Conservation (phyloP, 176 grass and related monocot species). For the Lolium rigidum region DNA sequence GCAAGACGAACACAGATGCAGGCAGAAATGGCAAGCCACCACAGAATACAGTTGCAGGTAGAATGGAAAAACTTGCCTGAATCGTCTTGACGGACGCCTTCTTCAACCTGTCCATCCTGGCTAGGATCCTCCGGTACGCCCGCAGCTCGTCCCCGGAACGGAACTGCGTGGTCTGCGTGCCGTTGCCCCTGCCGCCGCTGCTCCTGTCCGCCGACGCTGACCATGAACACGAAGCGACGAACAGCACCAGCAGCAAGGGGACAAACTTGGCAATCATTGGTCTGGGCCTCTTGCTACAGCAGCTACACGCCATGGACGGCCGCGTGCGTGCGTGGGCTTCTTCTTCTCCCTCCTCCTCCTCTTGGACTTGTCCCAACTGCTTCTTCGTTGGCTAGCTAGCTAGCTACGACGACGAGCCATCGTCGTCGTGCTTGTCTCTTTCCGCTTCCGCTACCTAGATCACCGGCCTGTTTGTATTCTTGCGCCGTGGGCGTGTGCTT, state of each 20-base stretch:
- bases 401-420: background rate
- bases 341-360: background rate
- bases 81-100: slow-evolving; percentile 65
- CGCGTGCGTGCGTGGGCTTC: background rate
- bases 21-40: background rate
- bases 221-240: slow-evolving; percentile 6
- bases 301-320: slow-evolving; percentile 28
- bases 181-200: background rate
- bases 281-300: slow-evolving; percentile 2
- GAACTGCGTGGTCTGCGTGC: slow-evolving; percentile 3
- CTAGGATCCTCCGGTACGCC: slow-evolving; percentile 50
- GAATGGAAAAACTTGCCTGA: slow-evolving; percentile 29
- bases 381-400: background rate
- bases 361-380: background rate
- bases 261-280: slow-evolving; percentile 21
- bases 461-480: slow-evolving; percentile 21
- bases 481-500: slow-evolving; percentile 19
- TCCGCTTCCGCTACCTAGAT: background rate
- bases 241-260: slow-evolving; percentile 30
- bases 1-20: background rate
- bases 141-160: slow-evolving; percentile 30
- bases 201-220: background rate
- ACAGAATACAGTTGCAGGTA: background rate
- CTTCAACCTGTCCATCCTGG: slow-evolving; percentile 47
- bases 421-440: background rate